phyloP scores from a whole-genome alignment of 345 rosid genomes.

The Excoecaria agallocha region DNA sequence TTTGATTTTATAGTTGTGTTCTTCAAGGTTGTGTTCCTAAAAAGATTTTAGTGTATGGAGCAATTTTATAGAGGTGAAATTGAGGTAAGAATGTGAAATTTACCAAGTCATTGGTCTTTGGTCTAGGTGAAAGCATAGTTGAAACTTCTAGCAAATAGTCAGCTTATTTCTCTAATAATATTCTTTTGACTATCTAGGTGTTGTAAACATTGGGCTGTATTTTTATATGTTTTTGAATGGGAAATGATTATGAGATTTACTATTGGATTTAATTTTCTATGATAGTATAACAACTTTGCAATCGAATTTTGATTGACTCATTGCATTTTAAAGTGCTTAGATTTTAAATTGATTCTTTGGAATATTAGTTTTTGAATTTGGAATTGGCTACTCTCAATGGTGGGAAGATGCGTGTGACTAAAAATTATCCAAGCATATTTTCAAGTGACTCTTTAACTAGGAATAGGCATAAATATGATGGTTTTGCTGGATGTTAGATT shows the following conservation, averaged over 20 bases:
- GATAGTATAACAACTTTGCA: not conserved
- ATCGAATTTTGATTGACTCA: not conserved
- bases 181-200: not conserved
- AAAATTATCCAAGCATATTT: too few species aligned
- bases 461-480: not conserved
- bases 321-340: not conserved
- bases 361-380: not conserved
- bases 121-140: not conserved
- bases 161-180: not conserved
- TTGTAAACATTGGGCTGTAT: not conserved
- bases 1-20: conserved; percentile 58
- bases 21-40: conserved; percentile 99
- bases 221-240: not conserved
- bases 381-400: not conserved
- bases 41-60: conserved; percentile 94
- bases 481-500: not conserved
- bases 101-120: not conserved
- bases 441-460: not conserved
- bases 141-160: not conserved
- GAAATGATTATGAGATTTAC: not conserved
- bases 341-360: not conserved
- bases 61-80: conserved; percentile 84
- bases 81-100: conserved; percentile 53
- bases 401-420: not conserved
- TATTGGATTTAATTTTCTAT: not conserved